Evolutionary conservation across 23 red algal genomes (phyloP).

Genomic region (Chondrus crispus): DNA sequence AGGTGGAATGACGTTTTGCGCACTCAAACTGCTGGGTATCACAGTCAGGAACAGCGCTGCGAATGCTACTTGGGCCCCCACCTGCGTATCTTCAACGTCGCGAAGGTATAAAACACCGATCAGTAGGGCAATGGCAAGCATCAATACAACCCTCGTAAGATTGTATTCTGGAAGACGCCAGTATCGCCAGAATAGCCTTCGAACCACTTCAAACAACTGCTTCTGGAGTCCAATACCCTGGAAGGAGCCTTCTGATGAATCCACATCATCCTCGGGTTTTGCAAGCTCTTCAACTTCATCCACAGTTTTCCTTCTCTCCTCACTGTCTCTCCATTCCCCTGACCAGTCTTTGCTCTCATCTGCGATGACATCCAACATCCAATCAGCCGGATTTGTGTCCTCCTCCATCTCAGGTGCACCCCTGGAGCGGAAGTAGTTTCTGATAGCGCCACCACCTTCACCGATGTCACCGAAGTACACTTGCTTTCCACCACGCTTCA

Average conservation of each 20-base stretch:
- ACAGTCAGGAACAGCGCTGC: conserved; percentile 78
- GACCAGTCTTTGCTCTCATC: conserved; percentile 72
- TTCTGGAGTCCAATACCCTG: background rate
- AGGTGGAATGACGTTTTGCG: conserved; percentile 76
- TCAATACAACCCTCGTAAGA: conserved; percentile 64
- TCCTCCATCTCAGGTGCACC: conserved; percentile 39
- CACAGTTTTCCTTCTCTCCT: conserved; percentile 24
- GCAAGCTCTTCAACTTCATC: conserved; percentile 34
- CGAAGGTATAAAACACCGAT: conserved; percentile 71
- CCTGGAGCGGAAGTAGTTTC: conserved; percentile 61
- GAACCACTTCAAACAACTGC: conserved; percentile 49
- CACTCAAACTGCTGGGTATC: conserved; percentile 55
- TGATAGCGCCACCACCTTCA: conserved; percentile 8
- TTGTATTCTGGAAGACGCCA: conserved; percentile 92
- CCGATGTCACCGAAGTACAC: conserved; percentile 91
- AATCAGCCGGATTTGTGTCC: conserved; percentile 59
- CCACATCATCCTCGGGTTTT: background rate
- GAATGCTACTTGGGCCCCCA: conserved; percentile 40
- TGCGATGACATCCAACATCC: conserved; percentile 69
- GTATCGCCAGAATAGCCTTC: conserved; percentile 68
- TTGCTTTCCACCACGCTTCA: conserved; percentile 59
- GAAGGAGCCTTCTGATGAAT: background rate
- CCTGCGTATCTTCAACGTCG: conserved; percentile 65
- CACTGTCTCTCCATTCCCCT: conserved; percentile 48
- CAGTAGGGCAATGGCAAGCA: conserved; percentile 48